These are phyloP conservation scores for Ophiosphaerella korrae DNA, from an alignment of 2,329 filamentous ascomycete species.

Conservation along the genomic window DNA sequence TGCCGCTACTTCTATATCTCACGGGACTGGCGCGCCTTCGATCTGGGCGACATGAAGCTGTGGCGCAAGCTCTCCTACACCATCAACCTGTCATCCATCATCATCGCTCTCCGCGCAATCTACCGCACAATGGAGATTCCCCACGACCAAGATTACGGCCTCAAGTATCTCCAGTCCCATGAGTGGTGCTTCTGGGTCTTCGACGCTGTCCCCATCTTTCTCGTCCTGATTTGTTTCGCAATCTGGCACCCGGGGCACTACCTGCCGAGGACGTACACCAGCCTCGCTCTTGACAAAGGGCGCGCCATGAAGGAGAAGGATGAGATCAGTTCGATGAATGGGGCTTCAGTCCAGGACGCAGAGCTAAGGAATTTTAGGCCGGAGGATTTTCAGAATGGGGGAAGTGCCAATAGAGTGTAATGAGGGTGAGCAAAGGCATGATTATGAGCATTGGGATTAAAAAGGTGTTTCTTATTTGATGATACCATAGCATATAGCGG, in stretches of 20 bases:
- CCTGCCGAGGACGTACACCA: conserved; percentile 39
- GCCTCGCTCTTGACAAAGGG: conserved; percentile 33
- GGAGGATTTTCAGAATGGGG: conserved; percentile 25
- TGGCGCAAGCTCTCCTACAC: conserved; percentile 42
- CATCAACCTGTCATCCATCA: conserved; percentile 39
- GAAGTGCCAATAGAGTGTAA: conserved; percentile 8
- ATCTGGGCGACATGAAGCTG: conserved; percentile 44
- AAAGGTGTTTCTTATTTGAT: conserved; percentile 3
- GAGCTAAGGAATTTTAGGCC: conserved; percentile 30
- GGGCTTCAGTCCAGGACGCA: conserved; percentile 5
- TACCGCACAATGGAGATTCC: conserved; percentile 61
- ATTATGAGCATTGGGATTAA: background rate
- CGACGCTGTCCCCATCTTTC: conserved; percentile 56
- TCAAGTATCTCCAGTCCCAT: conserved; percentile 56
- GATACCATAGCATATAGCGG: conserved; percentile 25
- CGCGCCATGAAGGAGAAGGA: conserved; percentile 41
- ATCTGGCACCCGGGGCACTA: conserved; percentile 54
- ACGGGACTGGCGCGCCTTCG: conserved; percentile 33
- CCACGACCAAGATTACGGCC: conserved; percentile 50
- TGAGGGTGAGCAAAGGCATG: background rate
- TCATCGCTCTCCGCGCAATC: conserved; percentile 55
- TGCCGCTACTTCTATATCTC: conserved; percentile 43
- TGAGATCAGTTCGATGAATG: conserved; percentile 28
- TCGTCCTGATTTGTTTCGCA: conserved; percentile 56
- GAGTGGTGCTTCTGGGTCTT: conserved; percentile 62